Percentiles rank a stretch among this genome's conserved stretches.
phyloP scores from a whole-genome alignment of 2,329 filamentous ascomycete species.

The Westerdykella sp. region DNA sequence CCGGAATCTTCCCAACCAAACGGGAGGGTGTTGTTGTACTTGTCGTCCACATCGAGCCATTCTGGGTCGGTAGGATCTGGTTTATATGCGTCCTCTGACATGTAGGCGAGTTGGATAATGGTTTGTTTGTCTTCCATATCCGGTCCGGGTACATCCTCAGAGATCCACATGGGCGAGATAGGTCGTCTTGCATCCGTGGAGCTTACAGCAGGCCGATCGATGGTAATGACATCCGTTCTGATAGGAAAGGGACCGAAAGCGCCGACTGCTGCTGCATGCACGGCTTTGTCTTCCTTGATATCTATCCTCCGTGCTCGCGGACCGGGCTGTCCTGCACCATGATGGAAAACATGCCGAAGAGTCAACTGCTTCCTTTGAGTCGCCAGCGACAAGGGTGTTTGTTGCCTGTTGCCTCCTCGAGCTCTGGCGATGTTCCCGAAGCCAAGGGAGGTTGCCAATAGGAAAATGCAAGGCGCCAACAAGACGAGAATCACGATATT shows the following conservation, averaged over 20 bases:
- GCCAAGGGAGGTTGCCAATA: neutral
- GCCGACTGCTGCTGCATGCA: slow-evolving; percentile 16
- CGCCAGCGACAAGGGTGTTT: neutral
- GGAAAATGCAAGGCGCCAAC: neutral
- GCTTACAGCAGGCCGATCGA: slow-evolving; percentile 22
- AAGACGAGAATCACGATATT: neutral
- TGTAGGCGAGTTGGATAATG: slow-evolving; percentile 29
- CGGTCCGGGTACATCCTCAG: slow-evolving; percentile 25
- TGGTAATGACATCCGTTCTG: slow-evolving; percentile 22
- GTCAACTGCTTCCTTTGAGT: slow-evolving; percentile 6
- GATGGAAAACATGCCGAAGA: slow-evolving; percentile 30
- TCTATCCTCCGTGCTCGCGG: slow-evolving; percentile 30
- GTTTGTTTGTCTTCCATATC: slow-evolving; percentile 31
- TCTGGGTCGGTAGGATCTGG: slow-evolving; percentile 27
- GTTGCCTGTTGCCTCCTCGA: neutral
- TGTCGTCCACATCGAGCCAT: slow-evolving; percentile 30
- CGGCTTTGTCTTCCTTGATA: slow-evolving; percentile 18
- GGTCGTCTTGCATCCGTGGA: slow-evolving; percentile 17
- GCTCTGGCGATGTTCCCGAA: neutral
- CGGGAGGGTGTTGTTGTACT: slow-evolving; percentile 26
- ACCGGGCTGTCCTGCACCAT: slow-evolving; percentile 30
- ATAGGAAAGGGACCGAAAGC: slow-evolving; percentile 27
- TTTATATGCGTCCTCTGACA: slow-evolving; percentile 35
- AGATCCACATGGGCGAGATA: slow-evolving; percentile 27
- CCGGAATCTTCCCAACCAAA: slow-evolving; percentile 36